phyloP scores from a whole-genome alignment of 2,329 filamentous ascomycete species.

The Ceratocystis variospora region DNA sequence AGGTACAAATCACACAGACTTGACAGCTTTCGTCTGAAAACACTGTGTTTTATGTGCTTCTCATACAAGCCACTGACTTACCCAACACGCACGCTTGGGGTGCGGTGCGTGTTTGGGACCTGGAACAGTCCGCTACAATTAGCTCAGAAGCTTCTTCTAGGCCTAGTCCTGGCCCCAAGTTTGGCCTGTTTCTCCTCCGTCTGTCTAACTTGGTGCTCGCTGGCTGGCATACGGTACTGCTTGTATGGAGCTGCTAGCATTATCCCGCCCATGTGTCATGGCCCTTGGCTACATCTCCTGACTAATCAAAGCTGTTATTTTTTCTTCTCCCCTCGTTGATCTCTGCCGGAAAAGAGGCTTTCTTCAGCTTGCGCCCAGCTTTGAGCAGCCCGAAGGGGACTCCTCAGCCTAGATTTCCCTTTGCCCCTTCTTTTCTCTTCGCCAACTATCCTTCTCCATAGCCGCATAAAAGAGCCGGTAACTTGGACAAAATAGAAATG shows the following conservation, averaged over 20 bases:
- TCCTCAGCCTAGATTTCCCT: background rate
- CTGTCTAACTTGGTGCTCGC: background rate
- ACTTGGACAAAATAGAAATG: background rate
- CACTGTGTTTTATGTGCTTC: background rate
- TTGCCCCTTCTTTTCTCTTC: background rate
- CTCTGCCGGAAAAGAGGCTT: background rate
- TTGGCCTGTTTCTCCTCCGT: background rate
- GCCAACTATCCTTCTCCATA: background rate
- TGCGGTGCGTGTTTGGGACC: background rate
- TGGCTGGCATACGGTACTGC: background rate
- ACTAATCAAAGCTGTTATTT: background rate
- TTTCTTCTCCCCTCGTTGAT: background rate
- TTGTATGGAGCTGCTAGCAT: background rate
- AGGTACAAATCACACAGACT: background rate
- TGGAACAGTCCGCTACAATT: background rate
- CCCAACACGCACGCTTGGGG: background rate
- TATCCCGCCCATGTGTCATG: background rate
- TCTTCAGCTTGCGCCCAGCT: background rate
- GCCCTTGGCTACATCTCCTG: background rate
- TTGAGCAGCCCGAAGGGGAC: background rate
- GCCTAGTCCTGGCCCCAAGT: background rate
- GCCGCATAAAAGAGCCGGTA: background rate
- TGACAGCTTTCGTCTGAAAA: slow-evolving; percentile 15
- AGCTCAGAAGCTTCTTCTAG: background rate
- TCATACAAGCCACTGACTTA: background rate